phyloP scores from a whole-genome alignment of 2,329 filamentous ascomycete genomes.

The Penicillium polonicum region DNA sequence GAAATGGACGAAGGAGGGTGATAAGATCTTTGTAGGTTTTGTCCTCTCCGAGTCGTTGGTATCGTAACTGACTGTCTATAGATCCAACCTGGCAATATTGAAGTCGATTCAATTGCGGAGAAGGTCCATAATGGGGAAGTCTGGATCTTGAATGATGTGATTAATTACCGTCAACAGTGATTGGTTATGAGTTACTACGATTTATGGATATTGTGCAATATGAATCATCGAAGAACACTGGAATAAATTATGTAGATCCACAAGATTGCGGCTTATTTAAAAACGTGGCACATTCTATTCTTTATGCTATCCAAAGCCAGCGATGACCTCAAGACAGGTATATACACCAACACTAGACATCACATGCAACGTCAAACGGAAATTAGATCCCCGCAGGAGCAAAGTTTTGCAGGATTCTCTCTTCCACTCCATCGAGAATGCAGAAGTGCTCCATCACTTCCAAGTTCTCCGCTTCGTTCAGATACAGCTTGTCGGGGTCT shows the following conservation, averaged over 20 bases:
- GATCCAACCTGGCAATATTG: conserved; percentile 71
- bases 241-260: background rate
- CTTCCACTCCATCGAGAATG: conserved; percentile 83
- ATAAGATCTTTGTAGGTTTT: conserved; percentile 62
- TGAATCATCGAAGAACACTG: background rate
- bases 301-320: conserved; percentile 11
- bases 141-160: conserved; percentile 68
- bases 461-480: conserved; percentile 88
- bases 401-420: conserved; percentile 66
- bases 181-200: conserved; percentile 15
- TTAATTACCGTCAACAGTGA: conserved; percentile 49
- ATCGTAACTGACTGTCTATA: conserved; percentile 14
- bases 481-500: conserved; percentile 93
- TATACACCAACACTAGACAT: conserved; percentile 11
- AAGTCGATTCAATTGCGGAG: conserved; percentile 71
- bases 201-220: conserved; percentile 1
- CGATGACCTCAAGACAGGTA: conserved; percentile 6
- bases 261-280: background rate
- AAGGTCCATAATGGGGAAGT: conserved; percentile 85
- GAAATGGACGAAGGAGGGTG: conserved; percentile 74
- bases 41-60: background rate
- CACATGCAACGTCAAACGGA: background rate
- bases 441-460: conserved; percentile 93
- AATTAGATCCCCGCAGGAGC: conserved; percentile 25
- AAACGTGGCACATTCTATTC: conserved; percentile 7